Evolutionary conservation across 1,284 basidiomycete genomes (phyloP).

Genomic region (Ustilago hordei): DNA sequence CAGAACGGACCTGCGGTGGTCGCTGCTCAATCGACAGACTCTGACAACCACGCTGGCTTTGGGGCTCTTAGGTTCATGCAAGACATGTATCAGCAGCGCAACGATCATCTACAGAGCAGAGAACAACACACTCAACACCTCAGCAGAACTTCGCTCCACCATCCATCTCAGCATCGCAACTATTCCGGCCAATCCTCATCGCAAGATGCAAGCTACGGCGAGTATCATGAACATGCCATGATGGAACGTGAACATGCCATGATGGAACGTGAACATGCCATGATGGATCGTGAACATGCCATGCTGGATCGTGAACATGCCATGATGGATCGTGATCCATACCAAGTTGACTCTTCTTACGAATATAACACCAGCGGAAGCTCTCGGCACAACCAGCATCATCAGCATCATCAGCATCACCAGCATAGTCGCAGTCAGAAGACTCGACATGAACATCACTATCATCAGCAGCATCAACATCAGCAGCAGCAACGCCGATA

Average conservation of each 20-base stretch:
- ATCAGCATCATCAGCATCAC: not conserved
- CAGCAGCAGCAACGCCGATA: not conserved
- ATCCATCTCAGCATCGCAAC: slow-evolving; percentile 10
- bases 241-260: not conserved
- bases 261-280: too few relatives aligned
- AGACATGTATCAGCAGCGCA: slow-evolving; percentile 33
- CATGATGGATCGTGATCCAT: not conserved
- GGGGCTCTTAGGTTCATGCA: slow-evolving; percentile 44
- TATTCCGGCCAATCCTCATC: slow-evolving; percentile 2
- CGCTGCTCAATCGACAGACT: not conserved
- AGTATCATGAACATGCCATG: not conserved
- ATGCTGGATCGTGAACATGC: too few relatives aligned
- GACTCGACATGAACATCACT: not conserved
- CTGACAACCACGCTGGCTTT: slow-evolving; percentile 50
- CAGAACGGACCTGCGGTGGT: slow-evolving; percentile 7
- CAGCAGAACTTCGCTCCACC: slow-evolving; percentile 1
- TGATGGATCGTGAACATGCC: too few relatives aligned
- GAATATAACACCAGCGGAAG: not conserved
- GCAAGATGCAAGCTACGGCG: not conserved
- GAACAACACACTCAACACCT: not conserved
- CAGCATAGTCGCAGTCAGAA: not conserved
- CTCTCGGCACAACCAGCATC: not conserved
- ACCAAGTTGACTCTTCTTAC: not conserved
- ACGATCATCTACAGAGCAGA: not conserved
- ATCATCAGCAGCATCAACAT: slow-evolving; percentile 4